Percentiles rank a stretch among this genome's conserved stretches.
Evolutionary conservation across 257 asterid species (phyloP).

Genomic region (Orobanche coerulescens): DNA sequence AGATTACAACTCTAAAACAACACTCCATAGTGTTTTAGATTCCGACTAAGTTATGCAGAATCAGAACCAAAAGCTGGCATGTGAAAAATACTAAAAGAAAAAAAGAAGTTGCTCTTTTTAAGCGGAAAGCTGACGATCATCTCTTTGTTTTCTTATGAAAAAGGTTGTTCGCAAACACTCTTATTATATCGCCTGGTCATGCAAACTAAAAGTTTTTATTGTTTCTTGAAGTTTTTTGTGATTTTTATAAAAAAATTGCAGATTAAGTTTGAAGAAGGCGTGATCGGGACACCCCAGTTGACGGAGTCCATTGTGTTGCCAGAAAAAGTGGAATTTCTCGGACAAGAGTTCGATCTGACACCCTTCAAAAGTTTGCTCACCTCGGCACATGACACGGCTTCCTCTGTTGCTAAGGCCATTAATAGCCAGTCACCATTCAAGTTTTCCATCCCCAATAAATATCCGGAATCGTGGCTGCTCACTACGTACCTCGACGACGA

Average conservation of each 20-base stretch:
- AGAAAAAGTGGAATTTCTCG: constrained; percentile 64
- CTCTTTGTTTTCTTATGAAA: no score
- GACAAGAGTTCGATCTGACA: constrained; percentile 74
- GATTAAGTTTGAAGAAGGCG: constrained; percentile 79
- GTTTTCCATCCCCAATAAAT: constrained; percentile 46
- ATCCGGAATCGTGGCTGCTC: constrained; percentile 80
- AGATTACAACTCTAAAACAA: no score
- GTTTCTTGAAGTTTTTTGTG: background rate
- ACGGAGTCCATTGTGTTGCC: constrained; percentile 79
- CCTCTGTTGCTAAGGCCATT: constrained; percentile 69
- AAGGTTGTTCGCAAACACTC: no score
- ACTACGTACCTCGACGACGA: constrained; percentile 83
- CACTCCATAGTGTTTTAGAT: no score
- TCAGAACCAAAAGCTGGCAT: no score
- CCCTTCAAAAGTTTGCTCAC: constrained; percentile 70
- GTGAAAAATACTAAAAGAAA: background rate
- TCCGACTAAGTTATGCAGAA: no score
- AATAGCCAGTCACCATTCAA: constrained; percentile 78
- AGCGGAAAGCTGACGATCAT: no score
- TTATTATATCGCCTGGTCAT: no score
- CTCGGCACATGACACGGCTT: constrained; percentile 79
- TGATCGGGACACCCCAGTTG: constrained; percentile 86
- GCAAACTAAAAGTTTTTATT: background rate
- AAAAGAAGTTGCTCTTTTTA: no score
- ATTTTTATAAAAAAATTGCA: constrained; percentile 27